These are phyloP conservation scores for Termitomyces sp. DNA, from an alignment of 768 basidiomycete species.

Conservation along the genomic window DNA sequence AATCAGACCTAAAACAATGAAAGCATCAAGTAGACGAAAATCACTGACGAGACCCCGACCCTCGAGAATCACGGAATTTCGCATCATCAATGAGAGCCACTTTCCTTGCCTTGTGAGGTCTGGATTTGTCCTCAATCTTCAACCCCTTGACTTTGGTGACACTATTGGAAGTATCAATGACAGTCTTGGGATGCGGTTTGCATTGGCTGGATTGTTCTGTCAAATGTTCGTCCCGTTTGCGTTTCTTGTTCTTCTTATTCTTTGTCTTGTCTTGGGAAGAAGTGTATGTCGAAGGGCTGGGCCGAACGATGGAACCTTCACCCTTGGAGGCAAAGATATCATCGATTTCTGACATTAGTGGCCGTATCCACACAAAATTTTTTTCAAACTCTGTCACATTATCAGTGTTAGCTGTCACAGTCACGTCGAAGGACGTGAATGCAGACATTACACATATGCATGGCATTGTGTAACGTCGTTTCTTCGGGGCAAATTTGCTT, in stretches of 20 bases:
- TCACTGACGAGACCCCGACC: constrained; percentile 60
- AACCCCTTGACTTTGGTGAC: constrained; percentile 29
- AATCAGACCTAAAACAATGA: background rate
- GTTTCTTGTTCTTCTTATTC: constrained; percentile 37
- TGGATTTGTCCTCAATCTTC: constrained; percentile 22
- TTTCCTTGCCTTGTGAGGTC: constrained; percentile 15
- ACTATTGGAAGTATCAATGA: constrained; percentile 57
- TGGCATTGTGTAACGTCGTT: background rate
- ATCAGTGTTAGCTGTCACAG: constrained; percentile 10
- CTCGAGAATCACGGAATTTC: constrained; percentile 72
- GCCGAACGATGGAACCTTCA: constrained; percentile 22
- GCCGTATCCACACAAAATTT: constrained; percentile 17
- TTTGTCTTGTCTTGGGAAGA: constrained; percentile 41
- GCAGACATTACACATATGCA: too few species aligned
- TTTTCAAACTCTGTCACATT: background rate
- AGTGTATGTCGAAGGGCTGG: constrained; percentile 24
- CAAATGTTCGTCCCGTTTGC: constrained; percentile 16
- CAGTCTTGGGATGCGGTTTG: constrained; percentile 49
- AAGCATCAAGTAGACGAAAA: constrained; percentile 1
- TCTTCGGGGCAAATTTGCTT: background rate
- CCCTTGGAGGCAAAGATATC: constrained; percentile 68
- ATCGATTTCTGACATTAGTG: constrained; percentile 75
- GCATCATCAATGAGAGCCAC: constrained; percentile 33
- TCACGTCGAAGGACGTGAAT: background rate
- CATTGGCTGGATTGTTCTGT: constrained; percentile 15